Evolutionary conservation across 768 basidiomycete genomes (phyloP).

Genomic region (Tulasnella sp.): DNA sequence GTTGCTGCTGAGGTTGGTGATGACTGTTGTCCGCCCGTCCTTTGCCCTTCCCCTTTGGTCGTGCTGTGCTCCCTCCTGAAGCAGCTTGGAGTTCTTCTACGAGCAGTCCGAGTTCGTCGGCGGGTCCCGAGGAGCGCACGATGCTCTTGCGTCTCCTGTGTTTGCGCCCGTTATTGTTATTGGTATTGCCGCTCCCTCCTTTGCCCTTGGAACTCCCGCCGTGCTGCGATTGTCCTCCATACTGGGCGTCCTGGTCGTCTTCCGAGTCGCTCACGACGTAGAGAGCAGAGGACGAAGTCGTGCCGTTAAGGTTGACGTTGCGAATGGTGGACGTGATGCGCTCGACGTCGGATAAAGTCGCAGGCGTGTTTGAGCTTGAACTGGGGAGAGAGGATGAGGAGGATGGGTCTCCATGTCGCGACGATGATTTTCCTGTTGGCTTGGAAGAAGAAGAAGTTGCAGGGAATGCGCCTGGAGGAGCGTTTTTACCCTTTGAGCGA

Average conservation of each 20-base stretch:
- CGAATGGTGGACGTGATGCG: neutral
- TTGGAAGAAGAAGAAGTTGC: neutral
- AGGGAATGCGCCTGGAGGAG: neutral
- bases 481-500: no score
- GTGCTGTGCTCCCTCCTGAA: neutral
- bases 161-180: neutral
- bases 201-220: neutral
- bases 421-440: neutral
- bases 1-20: neutral
- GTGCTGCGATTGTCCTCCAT: no score
- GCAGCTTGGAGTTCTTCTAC: neutral
- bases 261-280: no score
- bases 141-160: neutral
- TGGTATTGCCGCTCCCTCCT: neutral
- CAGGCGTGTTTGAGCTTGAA: neutral
- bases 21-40: neutral
- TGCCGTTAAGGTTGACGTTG: neutral
- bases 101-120: neutral
- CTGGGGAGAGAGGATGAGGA: neutral
- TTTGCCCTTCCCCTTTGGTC: conserved; percentile 6
- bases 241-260: no score
- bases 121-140: neutral
- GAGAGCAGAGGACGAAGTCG: no score
- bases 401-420: neutral
- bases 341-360: neutral